Evolutionary conservation across 192 early-diverging fungal genomes (phyloP).

Genomic region (Mortierella antarctica): DNA sequence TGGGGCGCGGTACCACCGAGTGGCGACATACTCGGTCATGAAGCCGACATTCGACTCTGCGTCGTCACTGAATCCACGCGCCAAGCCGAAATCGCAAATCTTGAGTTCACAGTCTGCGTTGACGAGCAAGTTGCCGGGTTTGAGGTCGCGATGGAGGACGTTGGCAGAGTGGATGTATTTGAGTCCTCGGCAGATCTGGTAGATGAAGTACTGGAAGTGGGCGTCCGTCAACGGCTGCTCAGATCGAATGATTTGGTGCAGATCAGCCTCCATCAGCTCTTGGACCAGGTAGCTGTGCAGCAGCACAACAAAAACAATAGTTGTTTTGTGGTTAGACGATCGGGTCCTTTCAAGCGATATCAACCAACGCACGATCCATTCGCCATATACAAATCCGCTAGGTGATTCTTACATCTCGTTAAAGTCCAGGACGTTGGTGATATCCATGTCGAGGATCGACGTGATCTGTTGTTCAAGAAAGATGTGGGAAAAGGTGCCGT

Average conservation of each 20-base stretch:
- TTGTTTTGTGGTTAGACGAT: background rate
- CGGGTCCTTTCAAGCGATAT: too few relatives aligned
- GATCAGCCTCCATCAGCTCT: constrained; percentile 99
- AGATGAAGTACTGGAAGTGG: constrained; percentile 99
- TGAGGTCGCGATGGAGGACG: constrained; percentile 95
- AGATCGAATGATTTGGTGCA: constrained; percentile 96
- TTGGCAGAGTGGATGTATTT: constrained; percentile 99
- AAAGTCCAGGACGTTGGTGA: constrained; percentile 86
- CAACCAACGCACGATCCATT: background rate
- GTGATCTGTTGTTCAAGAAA: constrained; percentile 70
- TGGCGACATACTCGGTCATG: constrained; percentile 99
- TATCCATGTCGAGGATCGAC: constrained; percentile 89
- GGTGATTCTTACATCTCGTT: constrained; percentile 80
- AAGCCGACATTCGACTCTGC: constrained; percentile 87
- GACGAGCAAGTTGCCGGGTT: constrained; percentile 95
- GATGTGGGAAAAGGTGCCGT: background rate
- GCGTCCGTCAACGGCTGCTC: constrained; percentile 92
- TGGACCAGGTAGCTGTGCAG: constrained; percentile 83
- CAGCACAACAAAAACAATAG: background rate
- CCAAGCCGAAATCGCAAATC: constrained; percentile 99
- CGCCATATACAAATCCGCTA: background rate
- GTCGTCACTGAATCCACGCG: constrained; percentile 88
- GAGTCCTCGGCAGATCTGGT: constrained; percentile 95
- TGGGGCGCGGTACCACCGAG: constrained; percentile 99
- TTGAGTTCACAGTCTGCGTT: constrained; percentile 99